Conservation (phyloP, 345 rosid genomes). For the Passiflora organensis region DNA sequence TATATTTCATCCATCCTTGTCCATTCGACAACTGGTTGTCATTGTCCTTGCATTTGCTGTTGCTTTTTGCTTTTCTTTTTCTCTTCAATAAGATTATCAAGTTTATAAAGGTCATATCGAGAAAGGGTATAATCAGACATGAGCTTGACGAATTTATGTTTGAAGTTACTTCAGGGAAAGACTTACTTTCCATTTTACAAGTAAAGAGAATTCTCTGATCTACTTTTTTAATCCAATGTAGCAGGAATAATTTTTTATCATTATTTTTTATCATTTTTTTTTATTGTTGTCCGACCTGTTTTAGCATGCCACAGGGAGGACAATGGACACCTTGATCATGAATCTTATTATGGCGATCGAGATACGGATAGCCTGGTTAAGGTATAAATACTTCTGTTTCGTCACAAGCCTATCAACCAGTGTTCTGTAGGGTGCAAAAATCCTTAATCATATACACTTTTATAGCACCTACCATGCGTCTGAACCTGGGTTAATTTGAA, state of each 20-base stretch:
- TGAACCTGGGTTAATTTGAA: slow-evolving; percentile 4
- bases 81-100: background rate
- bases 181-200: too few species aligned
- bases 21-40: background rate
- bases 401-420: background rate
- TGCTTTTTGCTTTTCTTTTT: background rate
- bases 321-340: slow-evolving; percentile 90
- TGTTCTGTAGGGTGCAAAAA: slow-evolving; percentile 3
- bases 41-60: background rate
- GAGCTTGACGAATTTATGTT: too few species aligned
- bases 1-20: slow-evolving; percentile 5
- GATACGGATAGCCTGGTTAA: slow-evolving; percentile 91
- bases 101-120: too few species aligned
- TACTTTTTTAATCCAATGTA: background rate
- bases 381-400: slow-evolving; percentile 34
- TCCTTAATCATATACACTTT: too few species aligned
- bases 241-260: too few species aligned
- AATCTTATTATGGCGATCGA: slow-evolving; percentile 97
- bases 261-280: background rate
- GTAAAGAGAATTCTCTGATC: too few species aligned
- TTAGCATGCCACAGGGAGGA: slow-evolving; percentile 51
- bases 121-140: too few species aligned
- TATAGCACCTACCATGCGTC: background rate
- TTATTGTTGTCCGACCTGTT: slow-evolving; percentile 4
- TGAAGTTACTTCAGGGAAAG: too few species aligned